Conservation (phyloP, 2,329 filamentous ascomycete genomes). For the Trichoderma asperellum region DNA sequence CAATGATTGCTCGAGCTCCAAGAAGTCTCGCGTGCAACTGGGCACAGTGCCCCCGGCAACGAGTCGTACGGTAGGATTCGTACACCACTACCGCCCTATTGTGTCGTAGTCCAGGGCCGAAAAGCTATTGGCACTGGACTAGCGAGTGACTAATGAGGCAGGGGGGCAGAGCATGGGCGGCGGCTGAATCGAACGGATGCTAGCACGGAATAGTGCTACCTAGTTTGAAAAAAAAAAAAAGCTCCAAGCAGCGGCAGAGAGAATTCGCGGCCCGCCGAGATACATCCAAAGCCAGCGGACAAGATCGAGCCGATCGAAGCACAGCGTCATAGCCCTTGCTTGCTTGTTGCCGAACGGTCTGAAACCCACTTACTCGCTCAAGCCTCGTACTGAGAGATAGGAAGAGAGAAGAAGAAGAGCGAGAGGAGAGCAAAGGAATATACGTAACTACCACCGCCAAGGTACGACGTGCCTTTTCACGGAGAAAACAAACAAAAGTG, state of each 20-base stretch:
- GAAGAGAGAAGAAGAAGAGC: not conserved
- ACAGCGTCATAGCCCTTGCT: slow-evolving; percentile 13
- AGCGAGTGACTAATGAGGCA: slow-evolving; percentile 23
- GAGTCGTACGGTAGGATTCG: slow-evolving; percentile 16
- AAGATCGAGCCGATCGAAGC: slow-evolving; percentile 16
- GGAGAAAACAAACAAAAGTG: not conserved
- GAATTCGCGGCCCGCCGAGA: not conserved
- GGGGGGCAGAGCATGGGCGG: slow-evolving; percentile 7
- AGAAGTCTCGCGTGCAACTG: not conserved
- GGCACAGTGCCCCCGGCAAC: slow-evolving; percentile 20
- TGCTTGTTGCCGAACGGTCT: not conserved
- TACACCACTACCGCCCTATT: slow-evolving; percentile 4
- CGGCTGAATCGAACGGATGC: slow-evolving; percentile 15
- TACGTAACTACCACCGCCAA: not conserved
- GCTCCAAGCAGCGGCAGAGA: not conserved
- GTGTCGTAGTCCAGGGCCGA: slow-evolving; percentile 19
- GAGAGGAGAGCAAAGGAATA: not conserved
- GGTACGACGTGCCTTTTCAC: not conserved
- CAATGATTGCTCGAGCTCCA: not conserved
- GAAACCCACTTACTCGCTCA: not conserved
- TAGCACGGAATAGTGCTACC: slow-evolving; percentile 13
- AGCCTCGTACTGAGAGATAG: not conserved
- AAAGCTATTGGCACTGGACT: slow-evolving; percentile 10
- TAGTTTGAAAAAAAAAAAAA: not conserved
- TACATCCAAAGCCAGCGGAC: not conserved